Evolutionary conservation across 1,139 yeast species (phyloP).

Genomic region (Debaryomyces udenii): DNA sequence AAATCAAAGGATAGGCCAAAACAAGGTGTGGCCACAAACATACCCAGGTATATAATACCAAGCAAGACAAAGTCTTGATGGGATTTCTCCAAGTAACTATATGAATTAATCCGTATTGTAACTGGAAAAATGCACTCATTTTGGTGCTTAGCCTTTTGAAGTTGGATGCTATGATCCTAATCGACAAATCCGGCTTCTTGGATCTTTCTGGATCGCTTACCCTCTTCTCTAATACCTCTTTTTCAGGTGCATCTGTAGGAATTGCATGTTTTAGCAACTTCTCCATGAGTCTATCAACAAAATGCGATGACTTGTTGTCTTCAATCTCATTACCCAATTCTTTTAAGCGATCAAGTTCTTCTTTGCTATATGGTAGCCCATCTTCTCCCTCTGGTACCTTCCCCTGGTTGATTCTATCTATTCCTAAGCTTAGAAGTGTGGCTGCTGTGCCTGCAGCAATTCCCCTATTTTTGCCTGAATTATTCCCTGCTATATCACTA

Average conservation of each 20-base stretch:
- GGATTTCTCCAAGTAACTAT: slow-evolving; percentile 67
- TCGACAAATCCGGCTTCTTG: slow-evolving; percentile 52
- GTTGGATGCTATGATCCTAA: slow-evolving; percentile 51
- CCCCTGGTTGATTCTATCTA: slow-evolving; percentile 36
- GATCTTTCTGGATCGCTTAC: slow-evolving; percentile 49
- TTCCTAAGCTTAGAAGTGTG: slow-evolving; percentile 55
- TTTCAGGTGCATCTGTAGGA: slow-evolving; percentile 50
- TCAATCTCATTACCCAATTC: slow-evolving; percentile 6
- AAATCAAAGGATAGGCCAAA: slow-evolving; percentile 63
- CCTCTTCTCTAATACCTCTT: slow-evolving; percentile 45
- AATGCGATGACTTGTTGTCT: slow-evolving; percentile 35
- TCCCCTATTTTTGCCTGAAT: slow-evolving; percentile 45
- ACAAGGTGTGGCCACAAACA: slow-evolving; percentile 74
- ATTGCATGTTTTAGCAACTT: slow-evolving; percentile 51
- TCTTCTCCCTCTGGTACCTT: slow-evolving; percentile 1
- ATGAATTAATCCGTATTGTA: slow-evolving; percentile 59
- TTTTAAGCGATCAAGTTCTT: slow-evolving; percentile 5
- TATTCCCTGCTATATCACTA: slow-evolving; percentile 30
- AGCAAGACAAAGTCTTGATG: slow-evolving; percentile 53
- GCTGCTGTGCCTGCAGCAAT: slow-evolving; percentile 63
- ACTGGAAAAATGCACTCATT: slow-evolving; percentile 53
- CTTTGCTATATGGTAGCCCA: slow-evolving; percentile 1
- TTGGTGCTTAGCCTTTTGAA: slow-evolving; percentile 54
- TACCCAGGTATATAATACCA: slow-evolving; percentile 58
- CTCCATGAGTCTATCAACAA: slow-evolving; percentile 61